Percentiles rank a stretch among this genome's conserved stretches.
phyloP scores from a whole-genome alignment of 371 early-diverging fungal genomes.

The Batrachochytrium dendrobatidis region DNA sequence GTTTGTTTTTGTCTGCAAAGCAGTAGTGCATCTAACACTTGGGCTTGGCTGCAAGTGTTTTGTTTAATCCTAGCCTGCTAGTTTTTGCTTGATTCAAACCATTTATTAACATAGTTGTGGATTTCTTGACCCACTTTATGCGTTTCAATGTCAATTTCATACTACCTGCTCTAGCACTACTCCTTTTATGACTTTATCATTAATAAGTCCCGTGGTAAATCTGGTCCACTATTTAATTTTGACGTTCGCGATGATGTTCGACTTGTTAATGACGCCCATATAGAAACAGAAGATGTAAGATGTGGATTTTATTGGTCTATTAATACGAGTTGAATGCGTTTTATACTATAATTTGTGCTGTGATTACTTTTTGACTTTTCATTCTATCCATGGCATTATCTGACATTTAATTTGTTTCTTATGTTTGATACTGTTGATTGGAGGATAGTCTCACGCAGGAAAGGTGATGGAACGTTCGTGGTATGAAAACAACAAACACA shows the following conservation, averaged over 20 bases:
- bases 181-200: constrained; percentile 95
- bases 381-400: not conserved
- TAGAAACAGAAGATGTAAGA: constrained; percentile 72
- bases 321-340: not conserved
- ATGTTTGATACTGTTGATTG: no score
- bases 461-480: constrained; percentile 88
- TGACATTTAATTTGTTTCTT: not conserved
- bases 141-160: no score
- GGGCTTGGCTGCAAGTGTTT: not conserved
- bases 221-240: constrained; percentile 89
- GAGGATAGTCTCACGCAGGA: constrained; percentile 87
- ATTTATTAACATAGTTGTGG: not conserved
- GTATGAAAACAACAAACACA: constrained; percentile 95
- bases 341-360: not conserved
- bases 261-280: constrained; percentile 71
- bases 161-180: no score
- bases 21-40: not conserved
- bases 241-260: constrained; percentile 92
- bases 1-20: constrained; percentile 6
- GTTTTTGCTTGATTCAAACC: not conserved
- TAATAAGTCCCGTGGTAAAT: constrained; percentile 92
- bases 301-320: not conserved
- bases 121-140: not conserved
- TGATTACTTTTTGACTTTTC: constrained; percentile 6
- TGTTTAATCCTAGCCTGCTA: constrained; percentile 3